These are phyloP conservation scores for Schizonepeta tenuifolia DNA, from an alignment of 257 asterid species.

Conservation along the genomic window DNA sequence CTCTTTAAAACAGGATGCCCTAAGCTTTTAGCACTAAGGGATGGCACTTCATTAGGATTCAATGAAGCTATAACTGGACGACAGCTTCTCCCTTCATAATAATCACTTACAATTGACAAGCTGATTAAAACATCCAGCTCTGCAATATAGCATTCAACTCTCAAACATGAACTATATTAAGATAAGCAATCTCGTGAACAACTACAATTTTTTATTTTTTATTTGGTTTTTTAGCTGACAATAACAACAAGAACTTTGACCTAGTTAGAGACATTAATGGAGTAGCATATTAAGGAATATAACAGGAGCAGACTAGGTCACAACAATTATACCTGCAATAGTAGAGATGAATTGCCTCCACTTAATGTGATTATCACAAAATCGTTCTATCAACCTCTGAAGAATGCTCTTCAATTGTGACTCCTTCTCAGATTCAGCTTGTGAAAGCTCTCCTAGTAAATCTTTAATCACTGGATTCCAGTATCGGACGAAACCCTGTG, in stretches of 20 bases:
- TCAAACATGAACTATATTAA: constrained; percentile 24
- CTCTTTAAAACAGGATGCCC: constrained; percentile 92
- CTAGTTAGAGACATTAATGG: neutral
- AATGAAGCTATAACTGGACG: constrained; percentile 64
- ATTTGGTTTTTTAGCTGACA: neutral
- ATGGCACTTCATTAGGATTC: constrained; percentile 59
- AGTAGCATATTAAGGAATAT: constrained; percentile 16
- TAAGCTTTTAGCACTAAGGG: constrained; percentile 66
- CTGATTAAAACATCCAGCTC: constrained; percentile 95
- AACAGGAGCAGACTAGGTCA: neutral
- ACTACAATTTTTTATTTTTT: neutral
- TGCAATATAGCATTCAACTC: constrained; percentile 50
- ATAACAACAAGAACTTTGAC: neutral
- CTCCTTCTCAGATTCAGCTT: constrained; percentile 88
- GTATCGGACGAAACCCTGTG: constrained; percentile 87
- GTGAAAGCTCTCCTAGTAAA: constrained; percentile 71
- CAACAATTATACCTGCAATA: constrained; percentile 62
- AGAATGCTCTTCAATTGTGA: constrained; percentile 81
- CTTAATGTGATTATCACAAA: constrained; percentile 70
- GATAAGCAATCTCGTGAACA: constrained; percentile 3
- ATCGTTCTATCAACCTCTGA: constrained; percentile 74
- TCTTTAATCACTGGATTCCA: constrained; percentile 80
- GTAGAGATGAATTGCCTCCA: constrained; percentile 88
- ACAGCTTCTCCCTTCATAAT: constrained; percentile 81
- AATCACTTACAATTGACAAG: constrained; percentile 82